Evolutionary conservation across 768 basidiomycete species (phyloP), one percentile per base, ranked within the genome.

Genomic region (Boletus sensibilis): DNA sequence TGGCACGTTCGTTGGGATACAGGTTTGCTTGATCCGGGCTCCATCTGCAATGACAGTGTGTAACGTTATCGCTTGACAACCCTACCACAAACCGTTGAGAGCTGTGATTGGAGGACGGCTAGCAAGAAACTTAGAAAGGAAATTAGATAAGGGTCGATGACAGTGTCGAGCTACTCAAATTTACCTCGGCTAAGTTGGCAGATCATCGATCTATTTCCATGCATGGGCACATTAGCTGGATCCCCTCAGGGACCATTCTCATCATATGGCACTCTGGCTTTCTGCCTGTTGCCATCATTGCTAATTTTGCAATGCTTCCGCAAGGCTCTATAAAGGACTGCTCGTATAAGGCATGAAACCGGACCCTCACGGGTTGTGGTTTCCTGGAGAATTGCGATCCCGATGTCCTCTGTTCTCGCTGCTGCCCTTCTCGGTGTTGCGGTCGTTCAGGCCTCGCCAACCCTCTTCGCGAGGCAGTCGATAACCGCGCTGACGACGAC

Each of bases 401-500:
- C 23, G 20, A 72, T 72, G 63, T 23, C 46, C 10, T 56, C 62
- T n/a, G 5, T 63, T 20, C 55, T 65, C 21, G n/a, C 23, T 44
- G 55, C 57, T 48, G 43, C 39, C 11, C 39, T 71, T 16, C 57
- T 72, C 29, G 21, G 47, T 27, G 59, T 44, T 44, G 34, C 44
- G 4, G 49, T 33, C 37, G 69, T 48, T 4, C 44, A 31, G 34
- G 67, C 63, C 18, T 57, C 58, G 9, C 71, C 76, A 4, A 4
- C 57, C 21, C 71, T 76, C 44, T 52, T 47, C 21, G 48, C 69
- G n/a, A 72, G 73, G 25, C 75, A 76, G 55, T 58, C 68, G 18
- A 77, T 82, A 50, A 73, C 72, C 2, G 50, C 77, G 1, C 65
- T 82, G 48, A 68, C 75, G 29, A 60, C 72, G 6, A 25, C 77